Conservation (phyloP, 148 eudicot species). For the Rhododendron simsii region DNA sequence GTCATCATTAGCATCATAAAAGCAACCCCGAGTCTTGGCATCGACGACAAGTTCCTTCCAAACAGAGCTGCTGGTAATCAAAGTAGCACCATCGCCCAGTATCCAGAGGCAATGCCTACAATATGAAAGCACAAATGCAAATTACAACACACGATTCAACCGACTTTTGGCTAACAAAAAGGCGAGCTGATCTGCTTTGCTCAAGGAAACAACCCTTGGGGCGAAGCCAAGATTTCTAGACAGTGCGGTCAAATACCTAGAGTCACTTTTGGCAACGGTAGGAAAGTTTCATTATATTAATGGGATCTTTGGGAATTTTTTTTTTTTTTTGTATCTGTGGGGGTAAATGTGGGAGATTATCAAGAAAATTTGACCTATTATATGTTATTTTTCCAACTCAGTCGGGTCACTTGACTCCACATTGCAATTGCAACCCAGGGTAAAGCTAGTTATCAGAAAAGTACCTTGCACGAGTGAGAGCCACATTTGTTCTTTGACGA, state of each 20-base stretch:
- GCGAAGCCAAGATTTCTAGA: neutral
- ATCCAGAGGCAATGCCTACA: constrained; percentile 45
- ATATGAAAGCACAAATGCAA: neutral
- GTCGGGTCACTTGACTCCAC: too few relatives aligned
- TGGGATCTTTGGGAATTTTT: too few relatives aligned
- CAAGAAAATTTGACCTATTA: too few relatives aligned
- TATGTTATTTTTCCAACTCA: too few relatives aligned
- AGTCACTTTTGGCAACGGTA: too few relatives aligned
- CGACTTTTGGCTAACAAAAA: neutral
- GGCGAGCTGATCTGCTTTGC: neutral
- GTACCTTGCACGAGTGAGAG: constrained; percentile 72
- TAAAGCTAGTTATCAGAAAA: neutral
- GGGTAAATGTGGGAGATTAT: too few relatives aligned
- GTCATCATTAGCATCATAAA: constrained; percentile 28
- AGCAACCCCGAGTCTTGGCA: constrained; percentile 33
- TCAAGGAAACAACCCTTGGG: neutral
- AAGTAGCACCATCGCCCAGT: constrained; percentile 36
- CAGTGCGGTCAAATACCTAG: neutral
- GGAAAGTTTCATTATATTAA: too few relatives aligned
- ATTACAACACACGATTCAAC: neutral
- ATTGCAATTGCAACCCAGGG: too few relatives aligned
- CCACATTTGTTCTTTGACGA: constrained; percentile 65
- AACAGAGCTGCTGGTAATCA: constrained; percentile 30
- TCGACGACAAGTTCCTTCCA: constrained; percentile 32
- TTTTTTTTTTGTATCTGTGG: too few relatives aligned